phyloP scores from a whole-genome alignment of 345 rosid genomes.

The Orychophragmus violaceus region DNA sequence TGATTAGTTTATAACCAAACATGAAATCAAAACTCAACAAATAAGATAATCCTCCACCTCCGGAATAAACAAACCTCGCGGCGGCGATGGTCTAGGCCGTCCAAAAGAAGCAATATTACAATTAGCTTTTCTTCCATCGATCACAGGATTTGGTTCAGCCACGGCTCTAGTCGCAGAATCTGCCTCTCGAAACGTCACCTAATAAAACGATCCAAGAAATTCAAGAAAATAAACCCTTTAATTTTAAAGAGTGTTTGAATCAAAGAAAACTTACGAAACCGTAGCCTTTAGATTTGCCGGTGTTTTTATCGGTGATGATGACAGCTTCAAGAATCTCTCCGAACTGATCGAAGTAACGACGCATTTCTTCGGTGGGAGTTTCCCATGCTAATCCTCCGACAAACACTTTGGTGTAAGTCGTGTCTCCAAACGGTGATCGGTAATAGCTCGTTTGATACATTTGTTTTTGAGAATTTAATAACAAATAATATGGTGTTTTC shows the following conservation, averaged over 20 bases:
- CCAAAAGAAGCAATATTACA: conserved; percentile 91
- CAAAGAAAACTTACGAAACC: conserved; percentile 61
- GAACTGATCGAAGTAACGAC: conserved; percentile 74
- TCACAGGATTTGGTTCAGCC: conserved; percentile 70
- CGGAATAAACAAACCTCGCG: conserved; percentile 46
- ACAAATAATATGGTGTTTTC: not conserved
- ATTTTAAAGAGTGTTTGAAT: not conserved
- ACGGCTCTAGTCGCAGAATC: conserved; percentile 85
- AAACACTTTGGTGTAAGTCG: conserved; percentile 86
- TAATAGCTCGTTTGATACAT: conserved; percentile 37
- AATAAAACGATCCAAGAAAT: not conserved
- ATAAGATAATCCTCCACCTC: not conserved
- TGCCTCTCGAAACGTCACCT: conserved; percentile 90
- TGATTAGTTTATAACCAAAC: not conserved
- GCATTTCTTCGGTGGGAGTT: conserved; percentile 85
- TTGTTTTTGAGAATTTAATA: not conserved
- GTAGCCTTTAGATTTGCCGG: conserved; percentile 94
- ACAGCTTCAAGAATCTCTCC: conserved; percentile 98
- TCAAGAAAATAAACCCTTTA: not conserved
- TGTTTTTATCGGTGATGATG: conserved; percentile 69
- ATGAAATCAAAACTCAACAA: not conserved
- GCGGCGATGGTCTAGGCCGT: conserved; percentile 80
- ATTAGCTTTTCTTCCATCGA: conserved; percentile 87
- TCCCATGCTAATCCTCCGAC: conserved; percentile 98
- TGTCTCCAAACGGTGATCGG: conserved; percentile 92